phyloP scores from a whole-genome alignment of 2,329 filamentous ascomycete genomes.

The Pleoardoris graminearum region DNA sequence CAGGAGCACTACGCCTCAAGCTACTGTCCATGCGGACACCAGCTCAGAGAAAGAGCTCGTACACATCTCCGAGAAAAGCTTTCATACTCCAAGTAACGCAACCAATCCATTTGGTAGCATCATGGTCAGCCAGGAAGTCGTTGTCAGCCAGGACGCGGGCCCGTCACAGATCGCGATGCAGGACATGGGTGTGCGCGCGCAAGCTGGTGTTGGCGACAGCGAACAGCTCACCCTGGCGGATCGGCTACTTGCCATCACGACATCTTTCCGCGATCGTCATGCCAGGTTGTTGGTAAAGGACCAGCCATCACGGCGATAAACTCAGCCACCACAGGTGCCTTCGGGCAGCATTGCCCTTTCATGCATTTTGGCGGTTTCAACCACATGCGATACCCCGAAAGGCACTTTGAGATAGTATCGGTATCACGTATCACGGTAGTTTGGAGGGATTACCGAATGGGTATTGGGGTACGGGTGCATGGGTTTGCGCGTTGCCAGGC shows the following conservation, averaged over 20 bases:
- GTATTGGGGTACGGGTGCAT: no score
- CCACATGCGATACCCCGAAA: background rate
- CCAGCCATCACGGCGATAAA: conserved; percentile 19
- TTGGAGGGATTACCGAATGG: no score
- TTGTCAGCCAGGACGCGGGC: conserved; percentile 32
- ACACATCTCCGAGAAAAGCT: conserved; percentile 9
- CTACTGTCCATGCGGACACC: conserved; percentile 26
- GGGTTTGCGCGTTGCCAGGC: no score
- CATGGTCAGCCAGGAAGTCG: conserved; percentile 44
- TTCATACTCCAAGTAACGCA: conserved; percentile 7
- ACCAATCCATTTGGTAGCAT: conserved; percentile 41
- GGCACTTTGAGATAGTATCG: background rate
- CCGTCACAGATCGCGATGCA: conserved; percentile 32
- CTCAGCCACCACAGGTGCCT: background rate
- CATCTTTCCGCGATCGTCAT: conserved; percentile 32
- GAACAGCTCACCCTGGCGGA: conserved; percentile 51
- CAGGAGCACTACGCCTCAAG: conserved; percentile 15
- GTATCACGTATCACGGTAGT: background rate
- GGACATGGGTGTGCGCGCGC: conserved; percentile 39
- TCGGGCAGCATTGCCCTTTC: background rate
- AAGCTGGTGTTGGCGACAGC: conserved; percentile 38
- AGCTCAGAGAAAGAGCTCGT: conserved; percentile 39
- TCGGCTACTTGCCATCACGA: conserved; percentile 36
- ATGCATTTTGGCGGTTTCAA: background rate
- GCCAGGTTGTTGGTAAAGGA: conserved; percentile 18